Evolutionary conservation across 352 stramenopile genomes (phyloP).

Genomic region (Pilasporangium apinafurcum): DNA sequence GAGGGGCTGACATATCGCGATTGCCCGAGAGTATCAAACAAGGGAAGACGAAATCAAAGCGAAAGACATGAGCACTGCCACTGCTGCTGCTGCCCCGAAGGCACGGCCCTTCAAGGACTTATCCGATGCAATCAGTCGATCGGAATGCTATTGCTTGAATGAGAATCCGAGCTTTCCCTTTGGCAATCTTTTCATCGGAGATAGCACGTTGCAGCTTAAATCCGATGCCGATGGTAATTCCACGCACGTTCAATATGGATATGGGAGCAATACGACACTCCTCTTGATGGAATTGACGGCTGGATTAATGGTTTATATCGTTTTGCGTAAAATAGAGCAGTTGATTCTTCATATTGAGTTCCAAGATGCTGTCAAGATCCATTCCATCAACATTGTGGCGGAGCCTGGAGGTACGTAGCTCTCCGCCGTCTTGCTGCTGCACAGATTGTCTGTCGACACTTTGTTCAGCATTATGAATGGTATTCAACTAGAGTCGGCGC

Average conservation of each 20-base stretch:
- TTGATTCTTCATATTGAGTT: slow-evolving; percentile 80
- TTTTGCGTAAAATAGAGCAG: slow-evolving; percentile 38
- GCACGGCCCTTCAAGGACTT: slow-evolving; percentile 51
- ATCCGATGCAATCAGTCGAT: slow-evolving; percentile 41
- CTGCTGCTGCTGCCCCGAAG: slow-evolving; percentile 33
- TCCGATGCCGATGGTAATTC: slow-evolving; percentile 61
- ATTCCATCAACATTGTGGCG: slow-evolving; percentile 61
- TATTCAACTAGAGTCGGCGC: slow-evolving; percentile 30
- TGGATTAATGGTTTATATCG: slow-evolving; percentile 1
- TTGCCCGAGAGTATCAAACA: too few relatives aligned
- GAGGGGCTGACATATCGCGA: background rate
- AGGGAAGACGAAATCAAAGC: background rate
- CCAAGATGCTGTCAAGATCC: slow-evolving; percentile 73
- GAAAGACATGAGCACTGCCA: slow-evolving; percentile 1
- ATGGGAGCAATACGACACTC: background rate
- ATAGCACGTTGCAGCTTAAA: slow-evolving; percentile 71
- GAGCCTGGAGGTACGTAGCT: slow-evolving; percentile 28
- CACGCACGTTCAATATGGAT: background rate
- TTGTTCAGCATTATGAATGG: background rate
- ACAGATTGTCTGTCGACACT: background rate
- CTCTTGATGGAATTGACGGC: slow-evolving; percentile 2
- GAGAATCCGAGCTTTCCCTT: slow-evolving; percentile 66
- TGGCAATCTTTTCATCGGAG: slow-evolving; percentile 71
- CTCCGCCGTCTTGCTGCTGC: background rate
- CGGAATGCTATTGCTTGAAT: slow-evolving; percentile 76